Evolutionary conservation across 1,284 basidiomycete genomes (phyloP), one percentile per base, ranked within the genome.

Genomic region (Pseudozyma pruni): DNA sequence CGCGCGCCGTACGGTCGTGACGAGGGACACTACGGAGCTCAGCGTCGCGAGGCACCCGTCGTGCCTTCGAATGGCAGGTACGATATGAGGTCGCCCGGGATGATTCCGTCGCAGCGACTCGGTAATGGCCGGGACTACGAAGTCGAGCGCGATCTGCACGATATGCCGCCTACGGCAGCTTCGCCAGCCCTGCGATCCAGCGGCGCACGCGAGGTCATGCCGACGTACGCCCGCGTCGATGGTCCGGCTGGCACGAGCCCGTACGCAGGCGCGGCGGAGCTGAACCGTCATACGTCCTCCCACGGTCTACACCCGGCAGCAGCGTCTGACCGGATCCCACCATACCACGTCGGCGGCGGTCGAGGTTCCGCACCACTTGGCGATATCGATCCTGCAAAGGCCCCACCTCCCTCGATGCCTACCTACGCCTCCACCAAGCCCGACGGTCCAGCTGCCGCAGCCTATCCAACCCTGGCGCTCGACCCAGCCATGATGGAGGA

Each of bases 401-500:
- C 41, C 3, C 56, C 39, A 16, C 48, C 56, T n/a, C 37, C 56
- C 2, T 41, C 43, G 11, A 50, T 66, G 56, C 47, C 51, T 1
- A 58, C 55, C 4, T 66, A 59, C 29, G 32, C 62, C 2, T 20
- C 56, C 19, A 33, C 51, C 14, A 66, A 66, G 23, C 17, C 33
- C 2, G 56, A 59, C n/a, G n/a, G 17, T 17, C 38, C 43, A 4
- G 8, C 27, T 8, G 37, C 33, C 6, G 22, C 55, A 32, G 29
- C 41, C 8, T 59, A 50, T n/a, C 46, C 37, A 6, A 29, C 33
- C 10, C 25, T 54, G 41, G 40, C 51, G 16, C 62, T 66, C 23
- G 62, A 66, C 25, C 62, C 62, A 16, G 62, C 62, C 16, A 66
- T 66, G 62, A 66, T 66, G 55, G 62, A 51, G 5, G 62, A 66